Conservation (phyloP, 176 grass and related monocot genomes). For the Cymbopogon citratus region DNA sequence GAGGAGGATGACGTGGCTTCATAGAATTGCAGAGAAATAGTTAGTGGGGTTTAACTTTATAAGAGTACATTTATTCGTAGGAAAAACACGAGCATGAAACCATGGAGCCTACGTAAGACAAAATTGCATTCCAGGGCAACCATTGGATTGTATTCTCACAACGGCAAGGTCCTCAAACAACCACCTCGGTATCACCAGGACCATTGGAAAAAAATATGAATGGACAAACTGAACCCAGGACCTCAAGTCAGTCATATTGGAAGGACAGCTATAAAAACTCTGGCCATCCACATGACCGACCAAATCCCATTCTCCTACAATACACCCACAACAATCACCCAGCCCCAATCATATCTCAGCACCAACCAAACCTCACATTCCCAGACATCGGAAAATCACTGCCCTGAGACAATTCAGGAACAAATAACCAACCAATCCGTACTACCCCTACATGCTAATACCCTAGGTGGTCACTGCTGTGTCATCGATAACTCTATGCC, state of each 20-base stretch:
- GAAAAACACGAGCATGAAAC: no score
- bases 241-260: not conserved
- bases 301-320: not conserved
- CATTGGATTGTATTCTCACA: not conserved
- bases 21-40: no score
- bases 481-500: not conserved
- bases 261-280: conserved; percentile 35
- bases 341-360: not conserved
- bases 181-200: not conserved
- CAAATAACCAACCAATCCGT: not conserved
- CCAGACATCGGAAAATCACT: not conserved
- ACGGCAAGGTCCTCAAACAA: not conserved
- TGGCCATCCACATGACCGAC: conserved; percentile 10
- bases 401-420: not conserved
- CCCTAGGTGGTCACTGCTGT: conserved; percentile 19
- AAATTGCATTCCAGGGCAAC: not conserved
- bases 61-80: no score
- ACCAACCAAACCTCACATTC: not conserved
- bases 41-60: no score
- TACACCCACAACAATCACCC: not conserved
- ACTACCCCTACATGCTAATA: conserved; percentile 8
- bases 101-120: no score
- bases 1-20: no score
- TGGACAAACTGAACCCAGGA: not conserved
- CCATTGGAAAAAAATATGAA: not conserved